Conservation (phyloP, 148 eudicot species). For the Suaeda aralocaspica region DNA sequence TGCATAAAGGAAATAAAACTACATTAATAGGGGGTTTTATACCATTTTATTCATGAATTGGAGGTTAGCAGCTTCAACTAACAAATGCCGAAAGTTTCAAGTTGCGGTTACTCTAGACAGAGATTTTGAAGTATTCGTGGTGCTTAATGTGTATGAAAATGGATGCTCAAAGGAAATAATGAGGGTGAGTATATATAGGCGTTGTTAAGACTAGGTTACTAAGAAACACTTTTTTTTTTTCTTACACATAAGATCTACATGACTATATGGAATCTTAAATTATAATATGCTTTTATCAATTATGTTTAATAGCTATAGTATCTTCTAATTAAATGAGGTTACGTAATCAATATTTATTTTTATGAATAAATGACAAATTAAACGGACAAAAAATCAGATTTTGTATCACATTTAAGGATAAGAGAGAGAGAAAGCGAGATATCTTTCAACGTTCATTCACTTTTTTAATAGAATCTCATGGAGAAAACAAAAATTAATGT, state of each 20-base stretch:
- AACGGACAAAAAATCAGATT: too few species aligned
- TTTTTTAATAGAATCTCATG: too few species aligned
- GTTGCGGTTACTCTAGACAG: neutral
- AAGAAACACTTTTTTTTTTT: neutral
- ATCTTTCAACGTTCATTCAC: too few species aligned
- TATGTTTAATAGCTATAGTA: too few species aligned
- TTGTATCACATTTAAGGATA: too few species aligned
- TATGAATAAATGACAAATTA: too few species aligned
- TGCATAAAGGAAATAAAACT: neutral
- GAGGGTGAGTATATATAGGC: slow-evolving; percentile 10
- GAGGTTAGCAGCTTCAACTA: slow-evolving; percentile 1
- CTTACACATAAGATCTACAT: neutral
- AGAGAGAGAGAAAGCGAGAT: too few species aligned
- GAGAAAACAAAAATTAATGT: too few species aligned
- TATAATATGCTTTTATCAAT: neutral
- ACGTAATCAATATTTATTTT: too few species aligned
- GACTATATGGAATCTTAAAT: neutral
- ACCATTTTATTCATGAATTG: slow-evolving; percentile 8
- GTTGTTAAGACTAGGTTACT: neutral
- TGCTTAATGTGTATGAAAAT: neutral
- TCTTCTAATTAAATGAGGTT: too few species aligned
- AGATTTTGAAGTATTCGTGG: slow-evolving; percentile 6
- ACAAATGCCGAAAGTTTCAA: slow-evolving; percentile 6
- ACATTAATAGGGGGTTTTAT: neutral
- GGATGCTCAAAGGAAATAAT: neutral